Conservation (phyloP, 768 basidiomycete species). For the Pholiota microspora region DNA sequence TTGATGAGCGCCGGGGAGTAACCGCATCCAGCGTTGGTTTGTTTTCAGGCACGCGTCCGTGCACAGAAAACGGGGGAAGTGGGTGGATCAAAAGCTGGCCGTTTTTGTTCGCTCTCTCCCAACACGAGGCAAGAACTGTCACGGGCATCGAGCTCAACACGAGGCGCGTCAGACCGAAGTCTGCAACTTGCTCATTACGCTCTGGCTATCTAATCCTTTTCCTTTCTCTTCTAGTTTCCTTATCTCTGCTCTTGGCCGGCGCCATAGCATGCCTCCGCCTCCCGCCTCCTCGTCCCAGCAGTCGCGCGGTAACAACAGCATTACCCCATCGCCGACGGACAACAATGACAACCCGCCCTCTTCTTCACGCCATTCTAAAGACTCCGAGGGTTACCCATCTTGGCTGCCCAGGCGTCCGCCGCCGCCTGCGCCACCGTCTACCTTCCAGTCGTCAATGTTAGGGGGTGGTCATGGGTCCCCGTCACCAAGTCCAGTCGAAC, state of each 20-base stretch:
- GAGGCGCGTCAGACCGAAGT: slow-evolving; percentile 16
- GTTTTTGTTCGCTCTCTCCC: slow-evolving; percentile 14
- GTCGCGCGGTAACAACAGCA: slow-evolving; percentile 9
- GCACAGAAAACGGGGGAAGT: slow-evolving; percentile 8
- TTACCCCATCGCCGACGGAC: slow-evolving; percentile 10
- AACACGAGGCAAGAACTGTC: slow-evolving; percentile 21
- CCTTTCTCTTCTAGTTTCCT: neutral
- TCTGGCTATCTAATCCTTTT: slow-evolving; percentile 14
- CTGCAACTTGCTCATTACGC: neutral
- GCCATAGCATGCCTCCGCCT: slow-evolving; percentile 10
- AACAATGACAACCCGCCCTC: slow-evolving; percentile 11
- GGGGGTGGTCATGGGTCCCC: slow-evolving; percentile 12
- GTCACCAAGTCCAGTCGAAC: slow-evolving; percentile 28
- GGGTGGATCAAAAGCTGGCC: slow-evolving; percentile 14
- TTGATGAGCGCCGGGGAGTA: slow-evolving; percentile 5
- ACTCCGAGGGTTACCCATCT: slow-evolving; percentile 74
- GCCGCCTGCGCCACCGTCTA: slow-evolving; percentile 72
- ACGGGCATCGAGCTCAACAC: slow-evolving; percentile 15
- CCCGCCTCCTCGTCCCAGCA: slow-evolving; percentile 12
- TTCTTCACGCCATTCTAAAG: slow-evolving; percentile 18
- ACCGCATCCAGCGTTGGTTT: slow-evolving; percentile 18
- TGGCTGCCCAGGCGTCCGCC: slow-evolving; percentile 83
- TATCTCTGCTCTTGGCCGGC: neutral
- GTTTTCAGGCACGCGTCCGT: slow-evolving; percentile 20
- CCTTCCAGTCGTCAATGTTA: slow-evolving; percentile 55